These are phyloP conservation scores for Solanum medicagineum DNA, from an alignment of 257 asterid species.

Conservation along the genomic window DNA sequence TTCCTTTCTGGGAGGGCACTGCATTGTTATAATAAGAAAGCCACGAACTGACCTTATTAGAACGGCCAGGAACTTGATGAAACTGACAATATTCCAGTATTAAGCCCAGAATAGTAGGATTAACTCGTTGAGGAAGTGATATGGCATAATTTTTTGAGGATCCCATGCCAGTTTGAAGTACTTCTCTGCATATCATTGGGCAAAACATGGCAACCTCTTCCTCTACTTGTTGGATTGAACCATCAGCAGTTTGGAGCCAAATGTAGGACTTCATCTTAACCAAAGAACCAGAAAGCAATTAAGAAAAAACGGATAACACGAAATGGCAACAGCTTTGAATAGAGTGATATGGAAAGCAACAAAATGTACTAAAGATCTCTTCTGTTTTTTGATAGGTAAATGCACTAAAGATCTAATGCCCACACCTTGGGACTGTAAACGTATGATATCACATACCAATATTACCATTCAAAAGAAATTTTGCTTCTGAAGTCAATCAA, in stretches of 20 bases:
- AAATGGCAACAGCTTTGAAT: neutral
- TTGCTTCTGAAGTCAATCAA: too few species aligned
- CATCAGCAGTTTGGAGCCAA: conserved; percentile 88
- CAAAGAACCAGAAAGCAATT: neutral
- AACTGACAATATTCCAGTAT: conserved; percentile 86
- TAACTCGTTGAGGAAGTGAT: conserved; percentile 83
- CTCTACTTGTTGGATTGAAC: conserved; percentile 75
- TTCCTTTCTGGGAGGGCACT: neutral
- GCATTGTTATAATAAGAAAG: neutral
- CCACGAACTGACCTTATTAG: conserved; percentile 55
- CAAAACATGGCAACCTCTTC: conserved; percentile 83
- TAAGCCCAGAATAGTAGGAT: conserved; percentile 69
- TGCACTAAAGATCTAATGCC: neutral
- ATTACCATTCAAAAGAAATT: neutral
- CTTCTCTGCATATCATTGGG: conserved; percentile 78
- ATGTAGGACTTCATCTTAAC: conserved; percentile 57
- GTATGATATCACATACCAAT: neutral
- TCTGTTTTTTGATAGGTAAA: neutral
- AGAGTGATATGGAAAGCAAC: neutral
- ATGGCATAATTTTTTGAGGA: conserved; percentile 77
- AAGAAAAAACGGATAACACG: neutral
- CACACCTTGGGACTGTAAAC: neutral
- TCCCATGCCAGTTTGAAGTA: conserved; percentile 62
- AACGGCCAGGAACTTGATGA: conserved; percentile 87
- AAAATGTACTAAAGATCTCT: neutral